Evolutionary conservation across 2,329 filamentous ascomycete species (phyloP).

Genomic region (Pezicula carpinea): DNA sequence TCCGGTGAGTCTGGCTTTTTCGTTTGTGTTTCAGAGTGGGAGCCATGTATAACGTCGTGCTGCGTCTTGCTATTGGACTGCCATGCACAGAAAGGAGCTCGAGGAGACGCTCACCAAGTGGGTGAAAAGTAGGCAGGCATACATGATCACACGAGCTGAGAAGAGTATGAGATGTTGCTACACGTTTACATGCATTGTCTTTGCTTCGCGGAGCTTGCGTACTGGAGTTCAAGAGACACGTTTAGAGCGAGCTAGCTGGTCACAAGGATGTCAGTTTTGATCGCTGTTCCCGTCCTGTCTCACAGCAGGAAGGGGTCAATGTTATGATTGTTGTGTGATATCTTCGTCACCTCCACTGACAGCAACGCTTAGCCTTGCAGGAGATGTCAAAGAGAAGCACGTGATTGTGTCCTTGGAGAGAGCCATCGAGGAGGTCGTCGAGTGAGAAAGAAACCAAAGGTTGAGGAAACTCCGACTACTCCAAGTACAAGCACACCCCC

Average conservation of each 20-base stretch:
- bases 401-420: conserved; percentile 28
- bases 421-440: conserved; percentile 28
- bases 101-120: too few relatives aligned
- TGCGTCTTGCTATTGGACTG: background rate
- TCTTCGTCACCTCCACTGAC: background rate
- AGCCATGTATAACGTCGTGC: background rate
- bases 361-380: conserved; percentile 22
- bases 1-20: conserved; percentile 20
- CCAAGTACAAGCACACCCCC: conserved; percentile 3
- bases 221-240: too few relatives aligned
- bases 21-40: background rate
- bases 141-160: too few relatives aligned
- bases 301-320: background rate
- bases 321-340: background rate
- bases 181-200: too few relatives aligned
- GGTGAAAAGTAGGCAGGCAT: too few relatives aligned
- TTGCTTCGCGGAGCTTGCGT: too few relatives aligned
- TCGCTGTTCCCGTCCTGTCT: too few relatives aligned
- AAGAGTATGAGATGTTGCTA: too few relatives aligned
- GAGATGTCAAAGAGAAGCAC: conserved; percentile 27
- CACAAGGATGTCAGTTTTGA: too few relatives aligned
- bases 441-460: conserved; percentile 26
- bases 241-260: too few relatives aligned
- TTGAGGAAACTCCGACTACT: conserved; percentile 13
- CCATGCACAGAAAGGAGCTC: too few relatives aligned